Percentiles rank a stretch among this genome's conserved stretches.
Evolutionary conservation across 2,329 filamentous ascomycete species (phyloP).

Genomic region (Epicoccum nigrum): DNA sequence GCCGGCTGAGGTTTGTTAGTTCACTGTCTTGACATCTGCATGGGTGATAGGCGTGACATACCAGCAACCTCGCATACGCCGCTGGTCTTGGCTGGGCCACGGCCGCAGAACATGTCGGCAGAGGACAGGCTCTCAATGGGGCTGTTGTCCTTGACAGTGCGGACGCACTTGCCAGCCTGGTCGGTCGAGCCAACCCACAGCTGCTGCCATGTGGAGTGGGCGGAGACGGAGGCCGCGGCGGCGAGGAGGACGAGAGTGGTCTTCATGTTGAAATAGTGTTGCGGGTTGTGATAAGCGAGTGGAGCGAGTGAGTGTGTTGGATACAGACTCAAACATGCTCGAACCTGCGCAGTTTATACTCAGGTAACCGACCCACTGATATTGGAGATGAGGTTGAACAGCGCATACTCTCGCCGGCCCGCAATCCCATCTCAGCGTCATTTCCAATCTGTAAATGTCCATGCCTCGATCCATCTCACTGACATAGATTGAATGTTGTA

Average conservation of each 20-base stretch:
- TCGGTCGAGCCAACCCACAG: slow-evolving; percentile 46
- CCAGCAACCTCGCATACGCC: slow-evolving; percentile 44
- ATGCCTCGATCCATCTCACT: slow-evolving; percentile 21
- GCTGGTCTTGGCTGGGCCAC: slow-evolving; percentile 31
- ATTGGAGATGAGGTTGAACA: slow-evolving; percentile 1
- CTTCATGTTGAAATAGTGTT: slow-evolving; percentile 42
- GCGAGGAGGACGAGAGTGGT: slow-evolving; percentile 40
- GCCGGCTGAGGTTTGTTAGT: slow-evolving; percentile 35
- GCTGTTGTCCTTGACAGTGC: slow-evolving; percentile 46
- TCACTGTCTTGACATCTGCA: background rate
- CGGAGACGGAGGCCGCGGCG: slow-evolving; percentile 41
- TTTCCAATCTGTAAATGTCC: slow-evolving; percentile 12
- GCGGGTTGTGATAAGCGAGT: slow-evolving; percentile 14
- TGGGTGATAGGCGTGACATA: slow-evolving; percentile 16
- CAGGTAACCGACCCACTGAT: background rate
- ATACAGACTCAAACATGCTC: slow-evolving; percentile 16
- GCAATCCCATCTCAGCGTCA: slow-evolving; percentile 10
- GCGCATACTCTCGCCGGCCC: slow-evolving; percentile 8
- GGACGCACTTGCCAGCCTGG: slow-evolving; percentile 36
- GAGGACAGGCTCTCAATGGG: slow-evolving; percentile 39
- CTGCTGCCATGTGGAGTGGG: slow-evolving; percentile 49
- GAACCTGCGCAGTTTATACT: slow-evolving; percentile 17
- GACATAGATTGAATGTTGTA: slow-evolving; percentile 28
- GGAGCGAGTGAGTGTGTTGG: slow-evolving; percentile 9
- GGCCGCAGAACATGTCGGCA: slow-evolving; percentile 46